Base-by-base conservation (phyloP, 106 monocot species). In the Iris macrosiphon region DNA sequence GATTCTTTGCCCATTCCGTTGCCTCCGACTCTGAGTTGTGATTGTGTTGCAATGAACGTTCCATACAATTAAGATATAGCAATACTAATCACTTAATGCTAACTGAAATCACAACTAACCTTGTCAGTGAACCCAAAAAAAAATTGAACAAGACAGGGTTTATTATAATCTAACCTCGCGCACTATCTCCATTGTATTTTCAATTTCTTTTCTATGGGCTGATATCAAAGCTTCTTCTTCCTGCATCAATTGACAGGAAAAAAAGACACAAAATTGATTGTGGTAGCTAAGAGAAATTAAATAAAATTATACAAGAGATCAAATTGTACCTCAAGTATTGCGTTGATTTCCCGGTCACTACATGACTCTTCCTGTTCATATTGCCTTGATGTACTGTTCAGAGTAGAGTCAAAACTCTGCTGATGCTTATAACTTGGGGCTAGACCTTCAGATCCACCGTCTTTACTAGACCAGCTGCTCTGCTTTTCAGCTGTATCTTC, bases 131-230 rank as follows among this genome's bases (percentile, higher is more conserved):
- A n/a, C n/a, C n/a, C n/a, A n/a, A n/a, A n/a, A n/a, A n/a, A n/a
- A n/a, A n/a, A n/a, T n/a, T n/a, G n/a, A n/a, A n/a, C n/a, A n/a
- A n/a, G n/a, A n/a, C n/a, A n/a, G n/a, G n/a, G n/a, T n/a, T n/a
- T n/a, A n/a, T n/a, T n/a, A n/a, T n/a, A n/a, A n/a, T n/a, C 65
- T 66, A 67, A 81, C 81, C 57, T 81, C 81, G 6, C 75, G 75
- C 6, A 90, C 90, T 44, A 90, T 85, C 49, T 90, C 84, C 85
- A 90, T 90, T 30, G 90, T 90, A 57, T n/a, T n/a, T 78, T 90
- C 90, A 65, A 90, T 85, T 70, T 84, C 85, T 46, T 81, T 90
- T 46, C 90, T n/a, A n/a, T n/a, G n/a, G n/a, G n/a, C n/a, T n/a
- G n/a, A n/a, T n/a, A n/a, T n/a, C n/a, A n/a, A n/a, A 67, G 81